These are phyloP conservation scores for Stentor roeselii DNA, from an alignment of 73 alveolate species.

Conservation along the genomic window DNA sequence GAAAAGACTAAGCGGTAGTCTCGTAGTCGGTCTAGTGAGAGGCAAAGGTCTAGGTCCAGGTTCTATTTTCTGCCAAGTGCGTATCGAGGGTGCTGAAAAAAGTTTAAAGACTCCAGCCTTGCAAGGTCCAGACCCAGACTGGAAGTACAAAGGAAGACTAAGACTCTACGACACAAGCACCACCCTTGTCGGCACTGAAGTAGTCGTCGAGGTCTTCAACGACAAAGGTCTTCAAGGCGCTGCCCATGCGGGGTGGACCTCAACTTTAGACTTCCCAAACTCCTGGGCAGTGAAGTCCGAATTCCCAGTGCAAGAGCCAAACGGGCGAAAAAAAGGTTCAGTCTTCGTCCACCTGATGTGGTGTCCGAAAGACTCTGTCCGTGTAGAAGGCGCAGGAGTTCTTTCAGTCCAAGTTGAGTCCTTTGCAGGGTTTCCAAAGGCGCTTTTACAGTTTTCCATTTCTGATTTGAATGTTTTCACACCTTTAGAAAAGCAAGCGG, in stretches of 20 bases:
- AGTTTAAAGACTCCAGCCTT: background rate
- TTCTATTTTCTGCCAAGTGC: background rate
- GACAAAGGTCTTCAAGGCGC: constrained; percentile 7
- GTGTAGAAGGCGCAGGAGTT: constrained; percentile 12
- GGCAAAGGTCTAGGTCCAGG: constrained; percentile 4
- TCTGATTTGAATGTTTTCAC: background rate
- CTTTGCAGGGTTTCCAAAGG: background rate
- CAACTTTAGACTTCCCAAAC: constrained; percentile 16
- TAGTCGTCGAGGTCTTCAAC: background rate
- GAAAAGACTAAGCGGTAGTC: constrained; percentile 4
- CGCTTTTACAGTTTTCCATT: constrained; percentile 5
- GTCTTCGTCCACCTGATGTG: constrained; percentile 16
- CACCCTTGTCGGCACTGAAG: background rate
- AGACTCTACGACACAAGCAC: constrained; percentile 1
- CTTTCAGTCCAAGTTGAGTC: background rate
- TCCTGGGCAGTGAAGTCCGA: constrained; percentile 21
- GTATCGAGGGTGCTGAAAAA: background rate
- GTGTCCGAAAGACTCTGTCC: background rate
- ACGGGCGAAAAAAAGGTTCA: constrained; percentile 16
- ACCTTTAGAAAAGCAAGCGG: background rate
- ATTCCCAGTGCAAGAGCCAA: background rate
- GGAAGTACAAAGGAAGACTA: constrained; percentile 3
- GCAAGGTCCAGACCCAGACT: constrained; percentile 25
- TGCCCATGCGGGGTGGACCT: background rate
- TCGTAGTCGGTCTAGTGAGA: constrained; percentile 7